Evolutionary conservation across 768 basidiomycete genomes (phyloP).

Genomic region (Asterophora lycoperdoides): DNA sequence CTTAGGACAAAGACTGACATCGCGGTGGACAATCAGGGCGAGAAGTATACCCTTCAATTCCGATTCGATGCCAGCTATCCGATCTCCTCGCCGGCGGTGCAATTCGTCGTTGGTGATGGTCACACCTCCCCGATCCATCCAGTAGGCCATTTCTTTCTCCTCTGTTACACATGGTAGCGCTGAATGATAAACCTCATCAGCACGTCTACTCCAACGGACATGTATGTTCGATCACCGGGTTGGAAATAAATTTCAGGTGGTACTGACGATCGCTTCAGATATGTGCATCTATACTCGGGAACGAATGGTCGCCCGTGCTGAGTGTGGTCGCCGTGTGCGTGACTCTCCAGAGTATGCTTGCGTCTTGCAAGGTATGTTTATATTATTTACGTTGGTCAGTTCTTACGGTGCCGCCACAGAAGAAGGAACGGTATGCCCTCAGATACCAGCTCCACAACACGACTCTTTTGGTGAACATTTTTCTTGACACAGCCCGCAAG

Average conservation of each 20-base stretch:
- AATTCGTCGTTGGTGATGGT: constrained; percentile 68
- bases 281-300: constrained; percentile 85
- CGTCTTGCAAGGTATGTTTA: constrained; percentile 75
- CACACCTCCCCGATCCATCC: constrained; percentile 75
- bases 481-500: constrained; percentile 53
- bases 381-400: not conserved
- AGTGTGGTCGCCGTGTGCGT: constrained; percentile 79
- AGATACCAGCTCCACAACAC: not conserved
- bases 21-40: constrained; percentile 43
- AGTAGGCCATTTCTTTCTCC: constrained; percentile 39
- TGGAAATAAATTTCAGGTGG: not conserved
- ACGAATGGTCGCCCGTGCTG: constrained; percentile 87
- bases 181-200: constrained; percentile 31
- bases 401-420: constrained; percentile 21
- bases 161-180: constrained; percentile 5
- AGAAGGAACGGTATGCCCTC: constrained; percentile 56
- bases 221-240: constrained; percentile 36
- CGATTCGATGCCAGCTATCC: constrained; percentile 81
- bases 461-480: not conserved
- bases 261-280: constrained; percentile 44
- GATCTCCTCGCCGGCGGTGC: constrained; percentile 83
- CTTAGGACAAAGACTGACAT: not conserved
- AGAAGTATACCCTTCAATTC: constrained; percentile 76
- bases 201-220: constrained; percentile 88
- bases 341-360: constrained; percentile 89